phyloP scores from a whole-genome alignment of 495 filamentous ascomycete genomes.

The Penicillium nucicola region DNA sequence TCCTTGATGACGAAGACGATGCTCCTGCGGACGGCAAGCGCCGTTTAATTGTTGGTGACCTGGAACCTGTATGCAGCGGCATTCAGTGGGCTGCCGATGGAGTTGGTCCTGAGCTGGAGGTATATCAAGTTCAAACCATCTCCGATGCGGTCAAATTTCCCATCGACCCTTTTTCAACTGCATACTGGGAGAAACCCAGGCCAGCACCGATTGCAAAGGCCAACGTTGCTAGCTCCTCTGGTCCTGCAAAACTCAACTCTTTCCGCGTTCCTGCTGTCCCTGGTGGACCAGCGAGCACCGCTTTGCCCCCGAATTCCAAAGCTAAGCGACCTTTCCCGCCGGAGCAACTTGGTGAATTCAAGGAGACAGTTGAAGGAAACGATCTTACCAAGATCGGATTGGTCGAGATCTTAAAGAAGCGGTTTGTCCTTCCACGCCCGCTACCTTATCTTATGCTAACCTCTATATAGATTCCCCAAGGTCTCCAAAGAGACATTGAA shows the following conservation, averaged over 20 bases:
- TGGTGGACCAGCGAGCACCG: slow-evolving; percentile 6
- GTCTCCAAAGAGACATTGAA: slow-evolving; percentile 69
- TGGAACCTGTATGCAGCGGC: slow-evolving; percentile 73
- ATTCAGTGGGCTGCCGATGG: slow-evolving; percentile 74
- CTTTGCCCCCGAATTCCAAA: slow-evolving; percentile 18
- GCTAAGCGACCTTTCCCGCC: slow-evolving; percentile 43
- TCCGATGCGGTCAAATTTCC: slow-evolving; percentile 49
- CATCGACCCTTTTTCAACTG: slow-evolving; percentile 82
- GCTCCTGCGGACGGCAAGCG: slow-evolving; percentile 37
- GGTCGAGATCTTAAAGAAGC: slow-evolving; percentile 71
- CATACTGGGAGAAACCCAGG: slow-evolving; percentile 67
- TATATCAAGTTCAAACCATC: slow-evolving; percentile 70
- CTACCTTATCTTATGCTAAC: slow-evolving; percentile 2
- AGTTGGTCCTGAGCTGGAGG: slow-evolving; percentile 40
- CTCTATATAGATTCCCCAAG: slow-evolving; percentile 57
- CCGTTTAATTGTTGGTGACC: slow-evolving; percentile 58
- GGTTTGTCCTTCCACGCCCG: slow-evolving; percentile 30
- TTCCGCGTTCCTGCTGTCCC: slow-evolving; percentile 19
- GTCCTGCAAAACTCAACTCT: slow-evolving; percentile 20
- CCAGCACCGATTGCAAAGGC: background rate
- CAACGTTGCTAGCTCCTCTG: too few species aligned
- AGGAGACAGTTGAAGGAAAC: slow-evolving; percentile 63
- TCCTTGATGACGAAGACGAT: slow-evolving; percentile 53
- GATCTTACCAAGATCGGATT: slow-evolving; percentile 72
- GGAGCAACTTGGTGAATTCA: slow-evolving; percentile 71